Evolutionary conservation across 129 eudicot genomes (phyloP), one percentile per base, ranked within the genome.

Genomic region (Solidago caesia): DNA sequence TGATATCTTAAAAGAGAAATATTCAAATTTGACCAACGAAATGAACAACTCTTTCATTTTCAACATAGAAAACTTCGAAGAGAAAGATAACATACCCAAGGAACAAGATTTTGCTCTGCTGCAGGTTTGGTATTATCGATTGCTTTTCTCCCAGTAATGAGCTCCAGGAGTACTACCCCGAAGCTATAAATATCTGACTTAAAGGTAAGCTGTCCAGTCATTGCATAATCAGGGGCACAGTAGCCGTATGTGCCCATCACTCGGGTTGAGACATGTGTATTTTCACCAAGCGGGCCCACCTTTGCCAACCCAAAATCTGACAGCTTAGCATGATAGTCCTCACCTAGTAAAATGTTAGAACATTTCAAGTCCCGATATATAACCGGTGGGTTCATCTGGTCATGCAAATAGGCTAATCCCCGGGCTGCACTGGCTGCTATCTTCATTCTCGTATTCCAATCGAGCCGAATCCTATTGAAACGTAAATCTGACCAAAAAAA

Each of bases 181-280:
- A 92, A 88, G 80, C 96, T 92, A 76, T 84, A 92, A 5, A 89
- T 88, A 70, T 92, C 98, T 5, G 96, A 92, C 65, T 89, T 92
- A 71, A 87, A 92, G 7, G 92, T 92, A 42, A 92, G 91, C 77
- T 93, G 97, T 58, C 98, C 98, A 6, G 96, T 89, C 98, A 90
- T 86, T 53, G 98, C 98, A 72, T 93, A 93, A 61, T 93, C 96
- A 11, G 96, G 98, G 48, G 97, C 98, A 83, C 98, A 93, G 64
- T 93, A 93, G 3, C 98, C 96, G 13, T 93, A 93, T 4, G 98
- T 93, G 65, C 98, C 98, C 98, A 90, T 93, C 79, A 93, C 98
- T 63, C 98, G 82, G 44, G 97, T 94, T 16, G 96, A 94, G 46
- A 90, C 98, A 84, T 94, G 98, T 49, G 98, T 94, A 62, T 94